Evolutionary conservation across 2,329 filamentous ascomycete species (phyloP), one percentile per base, ranked within the genome.

Genomic region (Aspergillus novofumigatus): DNA sequence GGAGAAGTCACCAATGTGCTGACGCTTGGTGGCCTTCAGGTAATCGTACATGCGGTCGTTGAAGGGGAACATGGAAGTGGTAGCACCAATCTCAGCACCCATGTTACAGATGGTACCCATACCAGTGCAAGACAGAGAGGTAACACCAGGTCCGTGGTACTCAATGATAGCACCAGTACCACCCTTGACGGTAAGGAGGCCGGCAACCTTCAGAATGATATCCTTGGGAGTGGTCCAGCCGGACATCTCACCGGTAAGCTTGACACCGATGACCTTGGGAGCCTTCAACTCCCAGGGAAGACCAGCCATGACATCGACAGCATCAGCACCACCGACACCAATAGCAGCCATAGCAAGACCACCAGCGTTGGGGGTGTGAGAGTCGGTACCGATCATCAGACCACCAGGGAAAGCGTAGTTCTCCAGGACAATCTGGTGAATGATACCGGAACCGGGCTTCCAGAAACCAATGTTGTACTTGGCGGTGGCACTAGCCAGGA

Each of bases 381-480:
- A 96, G 78, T 97, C 93, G 67, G 93, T 97, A 77, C 94, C 94
- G 74, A 97, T 97, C 74, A 99, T 86, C 58, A 99, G 86, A 85
- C 89, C 93, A 85, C 94, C 94, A 65, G 94, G 94, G 88, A 97
- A 97, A 76, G 92, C 92, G 78, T 97, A 97, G 85, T 97, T 97
- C 83, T 99, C 94, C 58, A 97, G 86, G 63, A 97, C 80, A 73
- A 97, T 97, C 83, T 97, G 94, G 82, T 99, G 94, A 70, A 99
- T 99, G 77, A 97, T 99, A 84, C 94, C 94, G 75, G 93, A 97
- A 69, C 94, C 94, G 65, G 94, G 94, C 78, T 86, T 91, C 94
- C 94, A 99, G 88, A 97, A 97, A 83, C 94, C 94, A 77, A 97
- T 97, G 85, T 97, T 93, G 85, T 97, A 99, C 84, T 97, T 99